Evolutionary conservation across 2,329 filamentous ascomycete species (phyloP).

Genomic region (Diaporthe sp.): DNA sequence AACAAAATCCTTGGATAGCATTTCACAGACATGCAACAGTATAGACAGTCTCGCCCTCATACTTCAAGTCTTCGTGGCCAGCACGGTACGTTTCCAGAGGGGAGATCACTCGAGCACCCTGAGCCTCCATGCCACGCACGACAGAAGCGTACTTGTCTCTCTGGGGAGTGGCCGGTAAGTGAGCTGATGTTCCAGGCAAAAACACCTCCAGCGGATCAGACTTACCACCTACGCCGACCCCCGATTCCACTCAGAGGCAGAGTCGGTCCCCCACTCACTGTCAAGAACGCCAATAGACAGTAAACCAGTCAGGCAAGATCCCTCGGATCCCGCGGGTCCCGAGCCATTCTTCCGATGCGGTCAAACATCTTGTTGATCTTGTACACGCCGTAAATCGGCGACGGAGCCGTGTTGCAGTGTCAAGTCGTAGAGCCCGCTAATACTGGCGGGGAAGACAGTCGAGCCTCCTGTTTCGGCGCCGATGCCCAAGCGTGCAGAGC

Average conservation of each 20-base stretch:
- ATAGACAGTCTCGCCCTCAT: constrained; percentile 40
- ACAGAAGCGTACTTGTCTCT: constrained; percentile 40
- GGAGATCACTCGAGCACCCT: constrained; percentile 42
- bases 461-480: constrained; percentile 56
- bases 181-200: no score
- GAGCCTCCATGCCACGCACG: constrained; percentile 35
- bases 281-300: constrained; percentile 43
- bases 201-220: background rate
- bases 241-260: constrained; percentile 42
- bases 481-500: constrained; percentile 55
- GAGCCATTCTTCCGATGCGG: constrained; percentile 45
- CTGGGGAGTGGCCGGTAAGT: constrained; percentile 7
- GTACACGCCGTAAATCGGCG: constrained; percentile 40
- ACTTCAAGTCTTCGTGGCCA: constrained; percentile 26
- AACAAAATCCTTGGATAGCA: background rate
- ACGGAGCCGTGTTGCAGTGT: constrained; percentile 46
- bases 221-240: constrained; percentile 42
- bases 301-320: constrained; percentile 43
- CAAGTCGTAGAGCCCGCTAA: constrained; percentile 54
- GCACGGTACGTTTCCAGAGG: constrained; percentile 37
- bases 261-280: constrained; percentile 42
- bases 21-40: constrained; percentile 43
- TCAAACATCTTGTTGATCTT: constrained; percentile 44
- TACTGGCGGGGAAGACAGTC: constrained; percentile 55
- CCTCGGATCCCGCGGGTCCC: constrained; percentile 42